These are phyloP conservation scores for Psidium friedrichsthalianum DNA, from an alignment of 345 rosid species.

Conservation along the genomic window DNA sequence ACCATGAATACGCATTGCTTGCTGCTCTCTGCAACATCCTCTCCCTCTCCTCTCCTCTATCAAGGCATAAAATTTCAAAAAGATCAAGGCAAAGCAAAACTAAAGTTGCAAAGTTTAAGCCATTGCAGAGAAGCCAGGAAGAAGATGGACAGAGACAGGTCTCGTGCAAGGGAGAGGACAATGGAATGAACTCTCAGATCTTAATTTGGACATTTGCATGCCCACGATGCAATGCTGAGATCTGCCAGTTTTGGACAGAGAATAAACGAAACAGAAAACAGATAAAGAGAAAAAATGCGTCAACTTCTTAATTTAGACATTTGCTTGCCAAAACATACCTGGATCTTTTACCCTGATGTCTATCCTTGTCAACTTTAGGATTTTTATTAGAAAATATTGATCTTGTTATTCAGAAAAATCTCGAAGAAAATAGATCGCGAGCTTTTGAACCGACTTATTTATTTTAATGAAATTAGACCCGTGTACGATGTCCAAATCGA, in stretches of 20 bases:
- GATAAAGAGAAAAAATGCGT: not conserved
- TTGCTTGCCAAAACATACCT: not conserved
- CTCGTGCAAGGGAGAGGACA: not conserved
- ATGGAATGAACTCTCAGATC: not conserved
- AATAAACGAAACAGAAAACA: not conserved
- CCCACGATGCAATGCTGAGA: not conserved
- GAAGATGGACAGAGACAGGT: not conserved
- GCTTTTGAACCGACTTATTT: not conserved
- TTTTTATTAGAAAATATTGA: not conserved
- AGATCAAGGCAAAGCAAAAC: not conserved
- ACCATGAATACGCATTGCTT: slow-evolving; percentile 42
- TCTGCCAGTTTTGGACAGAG: not conserved
- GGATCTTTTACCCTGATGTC: not conserved
- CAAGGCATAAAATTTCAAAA: not conserved
- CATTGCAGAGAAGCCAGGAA: not conserved
- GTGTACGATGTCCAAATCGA: not conserved
- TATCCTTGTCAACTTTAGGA: not conserved
- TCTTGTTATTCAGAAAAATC: not conserved
- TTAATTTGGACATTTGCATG: not conserved
- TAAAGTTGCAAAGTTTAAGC: not conserved
- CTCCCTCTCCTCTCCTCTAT: not conserved
- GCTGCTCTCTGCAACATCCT: slow-evolving; percentile 40
- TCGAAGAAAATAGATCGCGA: not conserved
- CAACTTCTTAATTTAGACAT: not conserved
- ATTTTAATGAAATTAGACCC: not conserved